A percentile compares a stretch with the other conserved stretches of the same genome.
Evolutionary conservation across 805 yeast species (phyloP).

Genomic region (Yamadazyma phyllophila): DNA sequence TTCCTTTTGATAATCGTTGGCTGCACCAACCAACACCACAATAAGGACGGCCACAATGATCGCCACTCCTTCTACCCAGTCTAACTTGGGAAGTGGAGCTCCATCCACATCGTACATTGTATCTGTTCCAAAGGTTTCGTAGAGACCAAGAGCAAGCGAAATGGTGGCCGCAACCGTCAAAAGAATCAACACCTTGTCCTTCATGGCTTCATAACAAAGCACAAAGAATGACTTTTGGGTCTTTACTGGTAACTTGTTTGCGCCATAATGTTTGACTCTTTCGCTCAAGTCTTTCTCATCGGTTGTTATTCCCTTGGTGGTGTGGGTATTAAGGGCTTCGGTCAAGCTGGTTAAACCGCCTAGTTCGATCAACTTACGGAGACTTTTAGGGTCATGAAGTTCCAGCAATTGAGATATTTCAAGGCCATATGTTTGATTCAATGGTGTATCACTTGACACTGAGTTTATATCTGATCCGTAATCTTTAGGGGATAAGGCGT

Average conservation of each 20-base stretch:
- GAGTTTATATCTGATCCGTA: constrained; percentile 5
- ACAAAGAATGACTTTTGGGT: constrained; percentile 64
- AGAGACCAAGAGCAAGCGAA: constrained; percentile 85
- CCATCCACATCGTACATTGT: constrained; percentile 78
- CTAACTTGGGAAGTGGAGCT: constrained; percentile 73
- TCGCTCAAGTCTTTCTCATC: constrained; percentile 26
- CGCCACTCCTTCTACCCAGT: constrained; percentile 99
- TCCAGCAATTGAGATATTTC: constrained; percentile 34
- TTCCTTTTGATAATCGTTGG: constrained; percentile 96
- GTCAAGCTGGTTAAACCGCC: constrained; percentile 46
- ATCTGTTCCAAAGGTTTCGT: constrained; percentile 87
- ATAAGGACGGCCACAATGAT: constrained; percentile 87
- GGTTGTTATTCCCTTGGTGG: constrained; percentile 40
- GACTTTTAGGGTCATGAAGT: constrained; percentile 64
- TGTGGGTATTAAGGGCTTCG: constrained; percentile 34
- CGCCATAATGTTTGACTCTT: constrained; percentile 58
- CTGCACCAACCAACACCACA: constrained; percentile 90
- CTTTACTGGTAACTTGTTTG: constrained; percentile 68
- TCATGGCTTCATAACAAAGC: constrained; percentile 78
- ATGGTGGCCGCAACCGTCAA: constrained; percentile 83
- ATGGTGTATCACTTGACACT: constrained; percentile 17
- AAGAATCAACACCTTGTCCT: constrained; percentile 86
- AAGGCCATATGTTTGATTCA: constrained; percentile 13
- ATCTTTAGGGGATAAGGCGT: background rate
- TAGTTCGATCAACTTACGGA: constrained; percentile 36